Evolutionary conservation across 192 early-diverging fungal genomes (phyloP).

Genomic region (Linnemannia schmuckeri): DNA sequence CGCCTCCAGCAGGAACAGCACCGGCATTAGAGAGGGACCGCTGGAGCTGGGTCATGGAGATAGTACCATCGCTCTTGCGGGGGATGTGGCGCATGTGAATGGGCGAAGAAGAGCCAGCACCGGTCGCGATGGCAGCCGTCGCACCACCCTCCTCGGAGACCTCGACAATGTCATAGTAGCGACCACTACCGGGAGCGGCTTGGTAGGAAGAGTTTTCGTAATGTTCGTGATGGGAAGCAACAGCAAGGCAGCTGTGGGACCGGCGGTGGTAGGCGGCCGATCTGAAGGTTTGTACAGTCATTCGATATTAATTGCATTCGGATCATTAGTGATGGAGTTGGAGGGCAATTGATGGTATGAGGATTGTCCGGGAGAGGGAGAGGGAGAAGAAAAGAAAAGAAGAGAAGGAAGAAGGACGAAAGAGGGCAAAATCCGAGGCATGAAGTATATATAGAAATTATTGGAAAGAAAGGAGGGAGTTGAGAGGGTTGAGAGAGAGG

Average conservation of each 20-base stretch:
- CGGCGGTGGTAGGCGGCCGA: slow-evolving; percentile 46
- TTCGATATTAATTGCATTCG: neutral
- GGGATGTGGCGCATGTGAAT: slow-evolving; percentile 12
- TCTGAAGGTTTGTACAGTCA: slow-evolving; percentile 37
- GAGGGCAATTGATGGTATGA: neutral
- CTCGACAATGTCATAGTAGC: slow-evolving; percentile 31
- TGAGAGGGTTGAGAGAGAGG: neutral
- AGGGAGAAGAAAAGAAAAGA: neutral
- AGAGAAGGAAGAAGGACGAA: neutral
- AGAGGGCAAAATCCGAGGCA: neutral
- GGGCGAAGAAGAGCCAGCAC: slow-evolving; percentile 29
- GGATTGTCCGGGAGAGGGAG: neutral
- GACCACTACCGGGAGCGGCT: neutral
- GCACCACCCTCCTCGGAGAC: slow-evolving; percentile 22
- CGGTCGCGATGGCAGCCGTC: slow-evolving; percentile 27
- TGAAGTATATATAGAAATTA: neutral
- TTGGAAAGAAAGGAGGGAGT: neutral
- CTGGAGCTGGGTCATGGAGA: slow-evolving; percentile 32
- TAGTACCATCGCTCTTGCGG: slow-evolving; percentile 18
- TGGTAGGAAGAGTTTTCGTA: slow-evolving; percentile 26
- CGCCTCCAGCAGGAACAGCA: neutral
- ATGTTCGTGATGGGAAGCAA: slow-evolving; percentile 43
- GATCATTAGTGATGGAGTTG: neutral
- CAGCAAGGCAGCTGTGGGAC: slow-evolving; percentile 46
- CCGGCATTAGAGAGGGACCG: slow-evolving; percentile 7